Base-by-base conservation (phyloP, 2,329 filamentous ascomycete genomes). In the Lasiodiplodia citricola region DNA sequence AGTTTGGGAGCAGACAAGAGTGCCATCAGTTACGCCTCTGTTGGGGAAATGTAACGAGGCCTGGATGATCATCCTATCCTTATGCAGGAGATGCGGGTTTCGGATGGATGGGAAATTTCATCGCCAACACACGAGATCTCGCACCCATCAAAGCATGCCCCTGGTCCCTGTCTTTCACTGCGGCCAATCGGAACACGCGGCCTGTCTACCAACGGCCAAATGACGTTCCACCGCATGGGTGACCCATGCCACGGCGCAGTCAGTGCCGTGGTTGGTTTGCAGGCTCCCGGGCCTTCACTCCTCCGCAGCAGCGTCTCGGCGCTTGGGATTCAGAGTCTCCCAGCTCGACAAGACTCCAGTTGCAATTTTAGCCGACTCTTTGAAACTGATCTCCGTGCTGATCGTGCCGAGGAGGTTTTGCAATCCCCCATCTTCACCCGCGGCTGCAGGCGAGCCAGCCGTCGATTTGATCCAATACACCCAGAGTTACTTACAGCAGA, bases 101-200 rank as follows among this genome's bases (percentile, higher is more conserved):
- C 60, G 25, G 25, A 51, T 16, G 58, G 25, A 63, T 37, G 58
- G 41, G 41, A 35, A 63, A 28, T 35, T 18, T 6, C 41, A 64
- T 64, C 47, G 10, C 47, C 16, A 25, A 52, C 31, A 23, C 41
- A 25, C 31, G 16, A 51, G 47, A 64, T 64, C 60, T 64, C 28
- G 44, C 47, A 41, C 31, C 25, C 47, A 52, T 64, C 60, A 47
- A 21, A 64, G 38, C 31, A 5, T 38, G n/a, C 47, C 47, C 47
- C 60, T 52, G 44, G 47, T 25, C 44, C n/a, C 31, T 64, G 31
- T 38, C 31, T 8, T n/a, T 8, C 35, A 13, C n/a, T 4, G 11
- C n/a, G 13, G 13, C 60, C 47, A 64, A 64, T 64, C 60, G 60
- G 60, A 64, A 25, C 18, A 4, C 3, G 3, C 60, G 60, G 60